phyloP scores from a whole-genome alignment of 495 filamentous ascomycete genomes.

The Viridothelium virens region DNA sequence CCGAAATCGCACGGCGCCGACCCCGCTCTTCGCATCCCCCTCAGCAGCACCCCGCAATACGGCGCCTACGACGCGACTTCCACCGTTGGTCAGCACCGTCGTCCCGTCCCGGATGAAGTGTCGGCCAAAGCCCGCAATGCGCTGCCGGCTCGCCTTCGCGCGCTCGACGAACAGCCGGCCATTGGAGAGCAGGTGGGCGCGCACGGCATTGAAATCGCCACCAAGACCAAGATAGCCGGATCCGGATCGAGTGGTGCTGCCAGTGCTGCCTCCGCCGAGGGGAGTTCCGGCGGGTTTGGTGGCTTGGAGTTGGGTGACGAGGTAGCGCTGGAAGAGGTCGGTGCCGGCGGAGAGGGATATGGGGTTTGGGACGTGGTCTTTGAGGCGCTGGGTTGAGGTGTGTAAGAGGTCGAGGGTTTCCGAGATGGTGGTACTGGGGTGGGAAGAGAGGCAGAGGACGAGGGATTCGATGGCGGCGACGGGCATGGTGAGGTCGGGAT shows the following conservation, averaged over 20 bases:
- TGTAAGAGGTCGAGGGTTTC: conserved; percentile 83
- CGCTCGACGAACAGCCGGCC: conserved; percentile 74
- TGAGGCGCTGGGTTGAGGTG: conserved; percentile 63
- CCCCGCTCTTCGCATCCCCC: conserved; percentile 34
- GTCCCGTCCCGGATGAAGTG: conserved; percentile 67
- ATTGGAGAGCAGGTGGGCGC: conserved; percentile 75
- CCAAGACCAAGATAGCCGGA: conserved; percentile 39
- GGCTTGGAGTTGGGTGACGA: conserved; percentile 59
- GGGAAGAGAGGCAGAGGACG: conserved; percentile 70
- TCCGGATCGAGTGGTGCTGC: conserved; percentile 15
- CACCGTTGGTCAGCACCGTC: conserved; percentile 79
- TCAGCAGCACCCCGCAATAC: conserved; percentile 68
- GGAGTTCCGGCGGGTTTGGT: neutral
- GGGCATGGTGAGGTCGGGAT: conserved; percentile 86
- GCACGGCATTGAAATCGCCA: conserved; percentile 70
- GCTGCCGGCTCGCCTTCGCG: conserved; percentile 75
- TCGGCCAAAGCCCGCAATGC: conserved; percentile 71
- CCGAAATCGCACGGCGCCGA: conserved; percentile 58
- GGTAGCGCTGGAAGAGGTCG: conserved; percentile 89
- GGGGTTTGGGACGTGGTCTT: conserved; percentile 69
- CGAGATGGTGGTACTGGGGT: conserved; percentile 73
- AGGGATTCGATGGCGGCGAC: conserved; percentile 92
- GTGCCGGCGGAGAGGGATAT: conserved; percentile 89
- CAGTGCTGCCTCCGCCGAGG: neutral
- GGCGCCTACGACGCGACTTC: conserved; percentile 72